Base-by-base conservation (phyloP, 257 asterid species). In the Osmanthus fragrans region DNA sequence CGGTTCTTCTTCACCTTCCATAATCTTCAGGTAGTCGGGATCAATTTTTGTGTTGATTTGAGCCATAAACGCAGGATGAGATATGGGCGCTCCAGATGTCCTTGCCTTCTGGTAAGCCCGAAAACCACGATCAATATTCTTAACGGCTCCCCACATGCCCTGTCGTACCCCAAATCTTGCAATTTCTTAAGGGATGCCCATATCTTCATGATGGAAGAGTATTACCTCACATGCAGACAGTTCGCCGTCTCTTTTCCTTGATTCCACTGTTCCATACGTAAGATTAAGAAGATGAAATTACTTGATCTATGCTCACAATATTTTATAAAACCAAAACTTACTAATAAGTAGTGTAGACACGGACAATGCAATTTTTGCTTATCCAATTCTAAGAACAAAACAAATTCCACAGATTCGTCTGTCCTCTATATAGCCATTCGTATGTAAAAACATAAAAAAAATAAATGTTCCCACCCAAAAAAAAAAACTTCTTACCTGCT, bases 121-220 rank as follows among this genome's bases (percentile, higher is more conserved):
- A 74, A 92, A 84, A 4, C 98, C 99, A 36, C 91, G 91, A 45
- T 90, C 96, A n/a, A 91, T 85, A 56, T 83, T 90, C 78, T 83
- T 86, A 63, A 90, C 99, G 0, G 92, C 34, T 0, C 93, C 94
- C 97, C 98, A 93, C 98, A 93, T 95, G 34, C 97, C 98, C 56
- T 91, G 98, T 5, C 89, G 84, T 21, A 91, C 88, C 21, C 99
- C 99, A 27, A 95, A 89, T 74, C 93, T 95, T 0, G 96, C 94
- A 4, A 95, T 89, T 82, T 93, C 98, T 91, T 96, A 88, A 5
- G 99, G 98, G 74, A 95, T 95, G 64, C 99, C 99, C 98, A 95
- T 95, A 80, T 95, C 96, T 77, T 95, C 99, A 7, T 95, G 86
- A 54, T 92, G 98, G 88, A 93, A 90, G 73, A 91, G 94, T 72